These are phyloP conservation scores for Annulohypoxylon truncatum DNA, from an alignment of 2,329 filamentous ascomycete genomes.

Conservation along the genomic window DNA sequence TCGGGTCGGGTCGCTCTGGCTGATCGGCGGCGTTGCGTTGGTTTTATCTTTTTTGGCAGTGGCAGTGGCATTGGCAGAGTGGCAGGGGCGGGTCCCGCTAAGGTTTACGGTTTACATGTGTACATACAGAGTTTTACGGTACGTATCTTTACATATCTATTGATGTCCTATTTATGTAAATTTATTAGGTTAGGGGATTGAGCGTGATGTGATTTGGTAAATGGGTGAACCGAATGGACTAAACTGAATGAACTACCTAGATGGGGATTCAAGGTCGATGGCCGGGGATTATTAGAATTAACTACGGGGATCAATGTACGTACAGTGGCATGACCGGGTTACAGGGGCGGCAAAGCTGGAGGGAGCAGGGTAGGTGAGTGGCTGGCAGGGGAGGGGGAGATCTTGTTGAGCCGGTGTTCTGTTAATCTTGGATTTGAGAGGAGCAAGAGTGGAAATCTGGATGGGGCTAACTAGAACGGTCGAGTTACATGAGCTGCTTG, in stretches of 20 bases:
- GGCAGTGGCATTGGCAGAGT: too few species aligned
- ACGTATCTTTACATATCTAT: too few species aligned
- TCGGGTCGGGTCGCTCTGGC: constrained; percentile 16
- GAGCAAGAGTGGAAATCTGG: too few species aligned
- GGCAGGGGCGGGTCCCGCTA: neutral
- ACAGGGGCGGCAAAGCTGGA: neutral
- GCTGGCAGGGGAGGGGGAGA: constrained; percentile 18
- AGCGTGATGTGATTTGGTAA: neutral
- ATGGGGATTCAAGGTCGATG: neutral
- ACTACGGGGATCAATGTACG: too few species aligned
- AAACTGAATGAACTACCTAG: neutral
- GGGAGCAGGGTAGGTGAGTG: neutral
- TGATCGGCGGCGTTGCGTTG: constrained; percentile 25
- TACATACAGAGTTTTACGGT: too few species aligned
- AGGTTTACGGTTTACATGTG: too few species aligned
- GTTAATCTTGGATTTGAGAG: constrained; percentile 17
- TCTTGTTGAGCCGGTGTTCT: constrained; percentile 25
- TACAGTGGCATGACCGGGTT: neutral
- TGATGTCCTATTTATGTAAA: too few species aligned
- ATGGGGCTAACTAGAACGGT: constrained; percentile 3
- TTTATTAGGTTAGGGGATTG: too few species aligned
- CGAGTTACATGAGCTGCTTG: constrained; percentile 1
- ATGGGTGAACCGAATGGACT: too few species aligned
- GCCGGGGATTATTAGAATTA: too few species aligned
- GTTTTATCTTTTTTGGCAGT: constrained; percentile 2